A percentile compares a stretch with the other conserved stretches of the same genome.
These are phyloP conservation scores for Pichia sp. DNA, from an alignment of 1,139 yeast genomes.

Conservation along the genomic window DNA sequence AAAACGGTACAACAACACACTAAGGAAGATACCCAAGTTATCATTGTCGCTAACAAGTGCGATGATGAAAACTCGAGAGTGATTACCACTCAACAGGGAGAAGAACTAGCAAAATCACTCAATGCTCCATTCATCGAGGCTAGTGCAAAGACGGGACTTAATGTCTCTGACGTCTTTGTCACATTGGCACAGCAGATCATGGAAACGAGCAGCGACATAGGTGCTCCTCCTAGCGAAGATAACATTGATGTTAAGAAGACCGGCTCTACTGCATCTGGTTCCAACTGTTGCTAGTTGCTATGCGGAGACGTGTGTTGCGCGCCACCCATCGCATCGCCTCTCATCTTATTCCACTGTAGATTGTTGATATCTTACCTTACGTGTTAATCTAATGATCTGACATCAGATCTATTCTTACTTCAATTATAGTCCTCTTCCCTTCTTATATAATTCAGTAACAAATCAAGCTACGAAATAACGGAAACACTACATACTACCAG, in stretches of 20 bases:
- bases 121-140: constrained; percentile 93
- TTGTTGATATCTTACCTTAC: no score
- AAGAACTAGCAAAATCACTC: constrained; percentile 76
- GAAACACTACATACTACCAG: neutral
- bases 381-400: no score
- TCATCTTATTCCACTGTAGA: no score
- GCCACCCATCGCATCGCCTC: no score
- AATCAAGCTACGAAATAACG: no score
- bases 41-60: constrained; percentile 91
- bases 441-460: no score
- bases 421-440: no score
- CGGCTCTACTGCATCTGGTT: constrained; percentile 14
- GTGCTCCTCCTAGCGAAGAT: constrained; percentile 16
- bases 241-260: constrained; percentile 40
- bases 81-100: constrained; percentile 85
- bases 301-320: no score
- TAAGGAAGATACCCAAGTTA: constrained; percentile 87
- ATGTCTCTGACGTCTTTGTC: constrained; percentile 88
- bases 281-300: constrained; percentile 22
- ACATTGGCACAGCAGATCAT: constrained; percentile 85
- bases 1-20: constrained; percentile 96
- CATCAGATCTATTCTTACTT: no score
- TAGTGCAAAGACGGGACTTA: constrained; percentile 86
- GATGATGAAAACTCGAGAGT: constrained; percentile 76
- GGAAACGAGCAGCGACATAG: constrained; percentile 53